phyloP scores from a whole-genome alignment of 805 yeast genomes.

The Suhomyces sp. region DNA sequence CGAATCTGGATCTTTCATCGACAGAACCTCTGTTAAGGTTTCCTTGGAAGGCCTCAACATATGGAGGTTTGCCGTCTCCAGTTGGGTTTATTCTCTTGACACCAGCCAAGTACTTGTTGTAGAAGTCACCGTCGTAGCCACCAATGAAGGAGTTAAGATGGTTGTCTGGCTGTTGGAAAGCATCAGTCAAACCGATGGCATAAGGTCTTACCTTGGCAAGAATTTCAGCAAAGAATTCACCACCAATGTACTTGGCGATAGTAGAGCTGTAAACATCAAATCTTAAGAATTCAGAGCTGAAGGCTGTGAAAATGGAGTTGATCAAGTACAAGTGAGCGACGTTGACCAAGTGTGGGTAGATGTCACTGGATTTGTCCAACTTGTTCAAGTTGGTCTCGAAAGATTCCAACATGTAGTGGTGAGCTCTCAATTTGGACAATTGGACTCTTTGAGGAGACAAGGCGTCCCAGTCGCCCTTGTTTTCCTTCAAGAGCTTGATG shows the following conservation, averaged over 20 bases:
- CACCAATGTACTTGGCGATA: conserved; percentile 25
- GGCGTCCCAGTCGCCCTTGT: conserved; percentile 31
- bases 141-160: conserved; percentile 84
- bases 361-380: conserved; percentile 15
- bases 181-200: conserved; percentile 57
- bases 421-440: conserved; percentile 43
- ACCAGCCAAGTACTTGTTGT: conserved; percentile 66
- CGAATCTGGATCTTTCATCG: conserved; percentile 33
- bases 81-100: conserved; percentile 53
- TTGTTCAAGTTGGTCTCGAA: conserved; percentile 17
- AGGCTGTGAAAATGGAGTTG: conserved; percentile 30
- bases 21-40: conserved; percentile 34
- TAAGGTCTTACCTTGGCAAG: conserved; percentile 39
- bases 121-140: conserved; percentile 75
- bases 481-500: conserved; percentile 23
- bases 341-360: conserved; percentile 22
- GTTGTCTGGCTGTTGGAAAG: conserved; percentile 78
- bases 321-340: conserved; percentile 34
- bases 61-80: conserved; percentile 47
- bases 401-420: conserved; percentile 36
- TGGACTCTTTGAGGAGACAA: conserved; percentile 37
- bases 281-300: conserved; percentile 37
- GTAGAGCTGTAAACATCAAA: conserved; percentile 31
- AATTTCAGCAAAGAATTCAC: conserved; percentile 28
- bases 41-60: conserved; percentile 37